These are phyloP conservation scores for Pichia norvegensis DNA, from an alignment of 1,139 yeast genomes.

Conservation along the genomic window DNA sequence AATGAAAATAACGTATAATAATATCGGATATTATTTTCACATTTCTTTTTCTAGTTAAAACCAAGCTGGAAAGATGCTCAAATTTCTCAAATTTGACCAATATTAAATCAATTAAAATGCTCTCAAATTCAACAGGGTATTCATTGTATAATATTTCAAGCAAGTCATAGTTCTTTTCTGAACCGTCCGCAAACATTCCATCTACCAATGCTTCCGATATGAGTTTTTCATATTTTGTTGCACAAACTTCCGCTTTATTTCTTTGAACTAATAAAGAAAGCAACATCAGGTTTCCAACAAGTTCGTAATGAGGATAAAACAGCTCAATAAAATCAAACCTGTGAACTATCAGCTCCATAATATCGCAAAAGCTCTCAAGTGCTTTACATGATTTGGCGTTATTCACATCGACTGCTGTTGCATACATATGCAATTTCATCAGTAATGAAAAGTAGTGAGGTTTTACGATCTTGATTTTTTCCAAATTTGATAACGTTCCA, in stretches of 20 bases:
- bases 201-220: conserved; percentile 9
- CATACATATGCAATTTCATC: conserved; percentile 11
- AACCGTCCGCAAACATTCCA: conserved; percentile 7
- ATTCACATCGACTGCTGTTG: conserved; percentile 4
- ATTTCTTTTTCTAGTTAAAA: conserved; percentile 4
- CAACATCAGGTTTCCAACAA: conserved; percentile 9
- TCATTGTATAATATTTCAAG: conserved; percentile 10
- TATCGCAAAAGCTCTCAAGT: background rate
- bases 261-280: conserved; percentile 2
- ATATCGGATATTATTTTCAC: conserved; percentile 2
- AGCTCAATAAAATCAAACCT: background rate
- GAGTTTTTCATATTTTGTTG: conserved; percentile 3
- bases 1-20: conserved; percentile 6
- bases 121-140: conserved; percentile 8
- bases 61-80: conserved; percentile 11
- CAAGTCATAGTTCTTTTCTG: background rate
- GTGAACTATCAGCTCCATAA: background rate
- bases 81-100: conserved; percentile 23
- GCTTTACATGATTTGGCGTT: background rate
- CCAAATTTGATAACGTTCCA: background rate
- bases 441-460: conserved; percentile 12
- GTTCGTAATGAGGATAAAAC: conserved; percentile 2
- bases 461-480: background rate
- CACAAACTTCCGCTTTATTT: background rate
- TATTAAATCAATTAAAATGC: conserved; percentile 23